Evolutionary conservation across 2,329 filamentous ascomycete species (phyloP), one percentile per base, ranked within the genome.

Genomic region (Diplocarpon mali): DNA sequence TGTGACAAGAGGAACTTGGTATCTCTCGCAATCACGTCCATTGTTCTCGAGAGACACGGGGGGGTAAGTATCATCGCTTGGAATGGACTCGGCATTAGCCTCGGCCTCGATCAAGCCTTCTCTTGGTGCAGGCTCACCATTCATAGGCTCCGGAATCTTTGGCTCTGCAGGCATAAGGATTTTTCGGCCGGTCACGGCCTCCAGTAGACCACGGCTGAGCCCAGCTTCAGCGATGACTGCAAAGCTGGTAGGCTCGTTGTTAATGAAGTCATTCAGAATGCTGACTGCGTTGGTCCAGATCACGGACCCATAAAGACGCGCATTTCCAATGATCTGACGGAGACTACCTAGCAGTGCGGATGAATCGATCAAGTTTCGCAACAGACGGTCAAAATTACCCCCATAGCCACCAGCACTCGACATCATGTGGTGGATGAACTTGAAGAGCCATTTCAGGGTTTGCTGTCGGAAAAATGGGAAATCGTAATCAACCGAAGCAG

Each of bases 231-330:
- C 87, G 53, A 99, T 92, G 17, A 95, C 87, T 24, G 87, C 83
- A 62, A 95, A 98, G 63, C 92, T 98, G 0, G 92, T 98, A 0
- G 92, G 92, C 59, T 98, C 92, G 60, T 96, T 95, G 65, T 99
- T 93, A 57, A 99, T 94, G 64, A 98, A 98, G 56, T 87, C 90
- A 60, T 86, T 92, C 40, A 98, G 70, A 45, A 95, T 90, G 44
- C 83, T 89, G 50, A 95, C 86, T 6, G 88, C 84, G 61, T 89
- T 89, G 39, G 88, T 95, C 92, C 92, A 99, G 5, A 96, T 87
- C 47, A 92, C 83, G 2, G 90, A 92, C 11, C 92, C 92, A 61
- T 89, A 99, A 31, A 80, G 71, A 42, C 71, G 71, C 31, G 85
- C 81, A 57, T 94, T 83, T 51, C 83, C 79, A 51, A 95, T 83